Percentiles rank a stretch among this genome's conserved stretches.
Evolutionary conservation across 1,284 basidiomycete species (phyloP).

Genomic region (Volvariella surrecta): DNA sequence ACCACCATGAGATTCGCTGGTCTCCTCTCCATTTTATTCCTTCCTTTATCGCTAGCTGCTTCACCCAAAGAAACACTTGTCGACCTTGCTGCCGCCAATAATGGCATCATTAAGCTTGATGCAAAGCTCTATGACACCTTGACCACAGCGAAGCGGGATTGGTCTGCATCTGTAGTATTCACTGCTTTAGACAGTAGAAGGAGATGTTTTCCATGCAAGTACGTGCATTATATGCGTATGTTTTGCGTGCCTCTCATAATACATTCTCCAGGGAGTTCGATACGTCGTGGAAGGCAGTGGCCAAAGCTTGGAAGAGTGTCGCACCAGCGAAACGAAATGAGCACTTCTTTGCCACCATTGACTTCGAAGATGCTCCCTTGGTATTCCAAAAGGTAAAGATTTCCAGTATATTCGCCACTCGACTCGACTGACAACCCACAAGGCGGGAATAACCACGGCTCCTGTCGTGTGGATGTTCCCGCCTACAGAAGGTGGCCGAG

Average conservation of each 20-base stretch:
- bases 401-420: background rate
- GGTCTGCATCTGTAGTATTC: slow-evolving; percentile 77
- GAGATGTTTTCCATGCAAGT: slow-evolving; percentile 80
- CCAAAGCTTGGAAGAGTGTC: slow-evolving; percentile 69
- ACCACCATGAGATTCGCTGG: slow-evolving; percentile 17
- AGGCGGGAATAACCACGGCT: slow-evolving; percentile 68
- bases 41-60: slow-evolving; percentile 28
- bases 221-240: slow-evolving; percentile 13
- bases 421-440: slow-evolving; percentile 3
- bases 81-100: slow-evolving; percentile 56
- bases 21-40: slow-evolving; percentile 38
- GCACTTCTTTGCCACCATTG: slow-evolving; percentile 89
- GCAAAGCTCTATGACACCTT: slow-evolving; percentile 69
- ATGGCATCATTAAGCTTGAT: slow-evolving; percentile 78
- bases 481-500: slow-evolving; percentile 62
- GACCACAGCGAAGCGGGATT: slow-evolving; percentile 66
- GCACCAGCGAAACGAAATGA: slow-evolving; percentile 54
- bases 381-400: slow-evolving; percentile 71
- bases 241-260: slow-evolving; percentile 7
- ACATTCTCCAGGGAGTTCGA: slow-evolving; percentile 73
- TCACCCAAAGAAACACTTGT: slow-evolving; percentile 44
- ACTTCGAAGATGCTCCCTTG: slow-evolving; percentile 70
- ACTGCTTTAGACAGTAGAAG: slow-evolving; percentile 77
- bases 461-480: slow-evolving; percentile 78
- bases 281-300: slow-evolving; percentile 71